Base-by-base conservation (phyloP, 225 moss, liverwort and hornwort genomes). In the Marchantia paleacea region DNA sequence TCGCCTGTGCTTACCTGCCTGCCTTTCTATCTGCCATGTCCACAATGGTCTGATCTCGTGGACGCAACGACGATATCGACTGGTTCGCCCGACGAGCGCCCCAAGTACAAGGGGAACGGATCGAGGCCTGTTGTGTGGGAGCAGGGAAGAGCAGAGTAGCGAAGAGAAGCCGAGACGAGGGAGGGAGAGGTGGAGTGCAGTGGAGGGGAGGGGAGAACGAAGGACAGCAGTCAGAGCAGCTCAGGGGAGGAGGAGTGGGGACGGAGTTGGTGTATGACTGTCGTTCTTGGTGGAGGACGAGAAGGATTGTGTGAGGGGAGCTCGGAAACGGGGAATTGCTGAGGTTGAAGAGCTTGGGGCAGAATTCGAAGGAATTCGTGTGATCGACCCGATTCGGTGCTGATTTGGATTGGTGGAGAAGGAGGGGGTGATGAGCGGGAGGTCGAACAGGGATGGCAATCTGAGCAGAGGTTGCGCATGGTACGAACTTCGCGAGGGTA, bases 191-290 rank as follows among this genome's bases (percentile, higher is more conserved):
- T 0, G 64, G 7, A 64, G 64, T n/a, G n/a, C n/a, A n/a, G n/a
- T n/a, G 64, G 64, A 24, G n/a, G 64, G 64, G 11, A 15, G 64
- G 24, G 1, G n/a, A 24, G 64, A n/a, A 1, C 1, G 57, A 2
- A 64, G 24, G 64, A 18, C 19, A 24, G 64, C 64, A 64, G 64
- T 9, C 64, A 64, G 64, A 64, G 64, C 64, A 64, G 64, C 64
- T 64, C n/a, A 9, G 64, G 24, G 64, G 22, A 11, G 12, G 62
- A 22, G 14, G 62, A 63, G 19, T 13, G 12, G 55, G 10, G 62
- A 63, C 3, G 64, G 64, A 64, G 64, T 64, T 64, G 64, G 64
- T 64, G 64, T 64, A 64, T 64, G 64, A 64, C 64, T 64, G 64
- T 2, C n/a, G 19, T 0, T 3, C 4, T 1, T 20, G 19, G 20